These are phyloP conservation scores for Ascochyta pisi DNA, from an alignment of 2,329 filamentous ascomycete genomes.

Conservation along the genomic window DNA sequence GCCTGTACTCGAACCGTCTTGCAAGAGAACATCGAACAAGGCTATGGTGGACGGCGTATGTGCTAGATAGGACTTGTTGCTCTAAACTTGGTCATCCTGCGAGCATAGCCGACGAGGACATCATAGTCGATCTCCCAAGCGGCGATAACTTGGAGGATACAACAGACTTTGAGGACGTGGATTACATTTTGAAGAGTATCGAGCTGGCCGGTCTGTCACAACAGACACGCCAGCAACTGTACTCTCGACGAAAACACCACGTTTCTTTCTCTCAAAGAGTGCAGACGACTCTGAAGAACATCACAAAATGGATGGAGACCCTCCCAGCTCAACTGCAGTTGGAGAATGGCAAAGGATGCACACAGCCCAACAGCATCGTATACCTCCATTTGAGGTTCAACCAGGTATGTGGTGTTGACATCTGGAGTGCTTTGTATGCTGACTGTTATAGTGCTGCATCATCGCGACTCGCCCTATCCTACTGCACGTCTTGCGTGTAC, in stretches of 20 bases:
- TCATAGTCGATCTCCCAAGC: slow-evolving; percentile 54
- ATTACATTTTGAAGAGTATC: slow-evolving; percentile 50
- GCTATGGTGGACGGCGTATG: slow-evolving; percentile 47
- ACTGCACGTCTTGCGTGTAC: slow-evolving; percentile 40
- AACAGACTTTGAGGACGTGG: slow-evolving; percentile 46
- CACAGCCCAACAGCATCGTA: slow-evolving; percentile 31
- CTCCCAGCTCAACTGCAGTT: slow-evolving; percentile 45
- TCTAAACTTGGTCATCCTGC: slow-evolving; percentile 44
- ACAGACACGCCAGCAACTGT: slow-evolving; percentile 37
- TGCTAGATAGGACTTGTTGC: slow-evolving; percentile 44
- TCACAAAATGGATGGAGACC: slow-evolving; percentile 49
- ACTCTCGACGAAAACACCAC: slow-evolving; percentile 36
- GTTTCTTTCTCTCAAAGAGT: slow-evolving; percentile 46
- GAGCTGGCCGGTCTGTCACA: slow-evolving; percentile 47
- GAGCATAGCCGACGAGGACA: slow-evolving; percentile 41
- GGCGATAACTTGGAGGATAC: slow-evolving; percentile 38
- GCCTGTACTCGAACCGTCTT: slow-evolving; percentile 49
- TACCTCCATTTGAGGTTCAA: slow-evolving; percentile 49
- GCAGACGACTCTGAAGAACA: slow-evolving; percentile 44
- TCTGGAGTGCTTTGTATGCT: not conserved
- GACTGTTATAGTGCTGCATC: slow-evolving; percentile 31
- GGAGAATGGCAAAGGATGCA: slow-evolving; percentile 27
- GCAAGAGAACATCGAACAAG: slow-evolving; percentile 43
- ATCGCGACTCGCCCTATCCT: slow-evolving; percentile 44
- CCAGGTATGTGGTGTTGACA: slow-evolving; percentile 25